phyloP scores from a whole-genome alignment of 2,329 filamentous ascomycete species.

The Neurospora sp. region DNA sequence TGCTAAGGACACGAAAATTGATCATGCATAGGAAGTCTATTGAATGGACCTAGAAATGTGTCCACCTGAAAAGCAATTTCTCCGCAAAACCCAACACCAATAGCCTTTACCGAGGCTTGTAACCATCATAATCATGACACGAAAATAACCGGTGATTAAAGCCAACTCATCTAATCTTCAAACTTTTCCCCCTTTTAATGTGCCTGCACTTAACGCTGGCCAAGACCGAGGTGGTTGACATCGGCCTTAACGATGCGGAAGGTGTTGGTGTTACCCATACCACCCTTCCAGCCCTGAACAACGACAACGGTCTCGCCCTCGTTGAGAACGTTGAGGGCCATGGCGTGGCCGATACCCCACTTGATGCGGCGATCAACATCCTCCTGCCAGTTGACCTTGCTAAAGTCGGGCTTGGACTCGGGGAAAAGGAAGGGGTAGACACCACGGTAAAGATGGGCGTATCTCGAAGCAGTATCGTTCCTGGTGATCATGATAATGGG shows the following conservation, averaged over 20 bases:
- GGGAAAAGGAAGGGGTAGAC: slow-evolving; percentile 97
- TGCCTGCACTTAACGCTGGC: slow-evolving; percentile 22
- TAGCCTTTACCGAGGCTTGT: background rate
- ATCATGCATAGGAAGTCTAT: background rate
- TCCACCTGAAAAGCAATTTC: background rate
- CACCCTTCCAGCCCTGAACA: slow-evolving; percentile 84
- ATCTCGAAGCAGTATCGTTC: slow-evolving; percentile 73
- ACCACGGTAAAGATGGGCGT: slow-evolving; percentile 90
- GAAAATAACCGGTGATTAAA: background rate
- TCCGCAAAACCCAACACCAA: background rate
- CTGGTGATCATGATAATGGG: slow-evolving; percentile 99
- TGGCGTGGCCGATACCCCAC: slow-evolving; percentile 85
- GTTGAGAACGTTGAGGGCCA: slow-evolving; percentile 68
- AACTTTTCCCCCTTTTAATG: background rate
- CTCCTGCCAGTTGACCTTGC: slow-evolving; percentile 91
- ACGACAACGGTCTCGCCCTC: slow-evolving; percentile 69
- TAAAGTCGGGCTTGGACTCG: slow-evolving; percentile 90
- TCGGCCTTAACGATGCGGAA: slow-evolving; percentile 54
- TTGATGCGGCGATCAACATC: slow-evolving; percentile 96
- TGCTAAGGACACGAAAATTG: background rate
- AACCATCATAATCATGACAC: background rate
- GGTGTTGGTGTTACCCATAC: slow-evolving; percentile 88
- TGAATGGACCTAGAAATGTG: background rate
- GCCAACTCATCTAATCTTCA: background rate
- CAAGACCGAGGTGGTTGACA: slow-evolving; percentile 47